These are phyloP conservation scores for Arthrobotrys sinensis DNA, from an alignment of 2,329 filamentous ascomycete species.

Conservation along the genomic window DNA sequence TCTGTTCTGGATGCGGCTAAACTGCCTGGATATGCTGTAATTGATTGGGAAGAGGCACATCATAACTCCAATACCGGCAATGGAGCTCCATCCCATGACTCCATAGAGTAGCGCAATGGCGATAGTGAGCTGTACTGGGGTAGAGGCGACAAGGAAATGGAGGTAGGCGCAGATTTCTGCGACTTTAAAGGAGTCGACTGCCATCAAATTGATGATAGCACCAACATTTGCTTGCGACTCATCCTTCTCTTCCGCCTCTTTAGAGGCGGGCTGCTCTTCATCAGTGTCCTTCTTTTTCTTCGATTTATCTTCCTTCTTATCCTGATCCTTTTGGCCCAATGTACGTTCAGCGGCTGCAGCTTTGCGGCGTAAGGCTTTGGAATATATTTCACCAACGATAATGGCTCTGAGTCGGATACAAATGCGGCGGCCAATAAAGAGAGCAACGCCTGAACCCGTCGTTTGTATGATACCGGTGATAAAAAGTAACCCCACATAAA, in stretches of 20 bases:
- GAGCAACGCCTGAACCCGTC: slow-evolving; percentile 84
- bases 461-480: slow-evolving; percentile 86
- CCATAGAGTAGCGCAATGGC: slow-evolving; percentile 86
- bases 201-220: slow-evolving; percentile 99
- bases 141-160: slow-evolving; percentile 93
- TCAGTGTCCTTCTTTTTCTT: slow-evolving; percentile 68
- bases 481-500: slow-evolving; percentile 92
- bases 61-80: slow-evolving; percentile 94
- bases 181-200: slow-evolving; percentile 98
- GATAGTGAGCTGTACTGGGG: slow-evolving; percentile 87
- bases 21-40: slow-evolving; percentile 87
- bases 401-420: slow-evolving; percentile 94
- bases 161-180: slow-evolving; percentile 94
- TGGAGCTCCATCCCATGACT: slow-evolving; percentile 91
- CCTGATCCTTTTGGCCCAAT: slow-evolving; percentile 74
- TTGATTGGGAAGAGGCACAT: slow-evolving; percentile 89
- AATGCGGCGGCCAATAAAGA: slow-evolving; percentile 94
- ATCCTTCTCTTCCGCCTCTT: slow-evolving; percentile 67
- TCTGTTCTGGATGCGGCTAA: slow-evolving; percentile 86
- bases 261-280: slow-evolving; percentile 37
- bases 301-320: slow-evolving; percentile 69
- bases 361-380: slow-evolving; percentile 92
- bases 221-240: slow-evolving; percentile 90
- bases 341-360: slow-evolving; percentile 84
- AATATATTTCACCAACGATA: slow-evolving; percentile 97